phyloP scores from a whole-genome alignment of 371 early-diverging fungal species.

The Haplosporangium sp. region DNA sequence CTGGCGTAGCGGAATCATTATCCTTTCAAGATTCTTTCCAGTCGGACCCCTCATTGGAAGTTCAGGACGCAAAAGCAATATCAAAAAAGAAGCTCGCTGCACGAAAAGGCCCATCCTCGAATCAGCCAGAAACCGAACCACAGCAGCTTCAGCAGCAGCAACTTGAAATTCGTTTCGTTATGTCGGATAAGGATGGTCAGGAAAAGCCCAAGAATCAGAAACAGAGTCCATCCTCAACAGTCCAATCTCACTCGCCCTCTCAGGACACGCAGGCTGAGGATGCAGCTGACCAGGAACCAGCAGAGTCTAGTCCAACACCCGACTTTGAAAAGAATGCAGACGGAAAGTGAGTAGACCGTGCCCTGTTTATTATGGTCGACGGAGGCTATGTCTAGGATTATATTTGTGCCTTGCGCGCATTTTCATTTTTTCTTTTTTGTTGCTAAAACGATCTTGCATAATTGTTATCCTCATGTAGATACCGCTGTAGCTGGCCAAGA shows the following conservation, averaged over 20 bases:
- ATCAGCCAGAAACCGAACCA: constrained; percentile 9
- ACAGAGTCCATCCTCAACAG: constrained; percentile 5
- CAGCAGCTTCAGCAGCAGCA: constrained; percentile 22
- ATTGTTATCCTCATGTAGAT: constrained; percentile 28
- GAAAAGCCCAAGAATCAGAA: constrained; percentile 9
- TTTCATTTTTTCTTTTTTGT: constrained; percentile 5
- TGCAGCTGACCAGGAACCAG: constrained; percentile 20
- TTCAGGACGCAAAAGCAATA: neutral
- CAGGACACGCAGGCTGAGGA: constrained; percentile 28
- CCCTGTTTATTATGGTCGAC: neutral
- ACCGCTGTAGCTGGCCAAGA: constrained; percentile 53
- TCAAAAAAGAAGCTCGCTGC: constrained; percentile 13
- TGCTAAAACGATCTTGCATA: neutral
- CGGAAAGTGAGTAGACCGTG: constrained; percentile 42
- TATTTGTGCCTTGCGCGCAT: neutral
- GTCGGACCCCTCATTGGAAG: constrained; percentile 6
- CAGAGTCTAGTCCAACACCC: constrained; percentile 34
- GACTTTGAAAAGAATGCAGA: constrained; percentile 48
- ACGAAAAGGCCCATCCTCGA: constrained; percentile 2
- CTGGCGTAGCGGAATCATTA: neutral
- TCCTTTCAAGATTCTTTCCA: constrained; percentile 34
- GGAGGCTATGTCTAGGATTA: no score
- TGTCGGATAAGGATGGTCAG: constrained; percentile 41
- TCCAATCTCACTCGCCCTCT: constrained; percentile 4
- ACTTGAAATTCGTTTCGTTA: constrained; percentile 43